phyloP scores from a whole-genome alignment of 805 yeast species.

The Nakazawaea wickerhamii region DNA sequence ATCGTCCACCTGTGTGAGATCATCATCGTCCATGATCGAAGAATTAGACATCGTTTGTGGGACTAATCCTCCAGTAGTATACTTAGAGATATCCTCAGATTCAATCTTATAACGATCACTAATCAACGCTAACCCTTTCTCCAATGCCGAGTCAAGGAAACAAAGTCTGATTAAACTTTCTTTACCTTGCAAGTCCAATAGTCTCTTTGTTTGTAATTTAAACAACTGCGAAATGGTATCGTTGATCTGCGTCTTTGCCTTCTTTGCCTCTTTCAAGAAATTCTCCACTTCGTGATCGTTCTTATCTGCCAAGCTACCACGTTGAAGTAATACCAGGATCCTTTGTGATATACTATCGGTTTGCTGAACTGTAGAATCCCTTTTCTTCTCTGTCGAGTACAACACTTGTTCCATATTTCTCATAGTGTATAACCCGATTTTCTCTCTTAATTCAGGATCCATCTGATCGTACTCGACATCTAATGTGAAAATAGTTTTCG shows the following conservation, averaged over 20 bases:
- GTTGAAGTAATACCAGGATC: slow-evolving; percentile 19
- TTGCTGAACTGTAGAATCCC: neutral
- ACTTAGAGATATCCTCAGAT: slow-evolving; percentile 2
- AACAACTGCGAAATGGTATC: slow-evolving; percentile 51
- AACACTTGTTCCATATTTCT: slow-evolving; percentile 68
- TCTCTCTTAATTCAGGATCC: slow-evolving; percentile 59
- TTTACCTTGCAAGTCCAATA: slow-evolving; percentile 62
- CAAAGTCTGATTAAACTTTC: slow-evolving; percentile 67
- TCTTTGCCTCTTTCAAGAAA: slow-evolving; percentile 35
- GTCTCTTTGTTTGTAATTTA: slow-evolving; percentile 47
- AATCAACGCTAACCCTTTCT: slow-evolving; percentile 41
- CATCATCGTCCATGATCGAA: neutral
- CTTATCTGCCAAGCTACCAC: slow-evolving; percentile 7
- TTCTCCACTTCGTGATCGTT: slow-evolving; percentile 17
- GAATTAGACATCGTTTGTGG: neutral
- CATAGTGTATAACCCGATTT: slow-evolving; percentile 75
- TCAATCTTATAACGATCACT: slow-evolving; percentile 13
- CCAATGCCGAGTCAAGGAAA: slow-evolving; percentile 64
- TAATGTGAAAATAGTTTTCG: slow-evolving; percentile 58
- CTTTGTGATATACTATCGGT: slow-evolving; percentile 19
- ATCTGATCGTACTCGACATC: slow-evolving; percentile 62
- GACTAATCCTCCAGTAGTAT: slow-evolving; percentile 2
- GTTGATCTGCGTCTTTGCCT: slow-evolving; percentile 37
- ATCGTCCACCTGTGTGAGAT: slow-evolving; percentile 1
- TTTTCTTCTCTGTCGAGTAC: slow-evolving; percentile 25